A percentile compares a stretch with the other conserved stretches of the same genome.
Conservation (phyloP, 1,284 basidiomycete genomes). For the Marasmius tenuissimus region DNA sequence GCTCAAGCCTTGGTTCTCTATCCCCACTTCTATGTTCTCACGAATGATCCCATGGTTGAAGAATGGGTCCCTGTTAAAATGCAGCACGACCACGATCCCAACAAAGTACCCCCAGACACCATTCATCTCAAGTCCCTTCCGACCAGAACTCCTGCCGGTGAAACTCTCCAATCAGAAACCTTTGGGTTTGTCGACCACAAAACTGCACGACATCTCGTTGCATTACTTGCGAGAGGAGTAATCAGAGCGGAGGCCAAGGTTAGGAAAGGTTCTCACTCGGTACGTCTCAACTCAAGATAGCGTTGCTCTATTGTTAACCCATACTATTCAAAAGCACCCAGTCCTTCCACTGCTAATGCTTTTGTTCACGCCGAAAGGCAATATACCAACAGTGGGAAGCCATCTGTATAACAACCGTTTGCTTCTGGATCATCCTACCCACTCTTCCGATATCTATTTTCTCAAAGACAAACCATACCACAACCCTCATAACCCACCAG, state of each 20-base stretch:
- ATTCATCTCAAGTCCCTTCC: slow-evolving; percentile 80
- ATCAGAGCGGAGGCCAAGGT: slow-evolving; percentile 84
- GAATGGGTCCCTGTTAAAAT: slow-evolving; percentile 82
- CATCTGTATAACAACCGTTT: slow-evolving; percentile 70
- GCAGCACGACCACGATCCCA: slow-evolving; percentile 64
- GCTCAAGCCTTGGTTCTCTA: slow-evolving; percentile 86
- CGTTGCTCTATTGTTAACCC: slow-evolving; percentile 9
- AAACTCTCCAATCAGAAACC: slow-evolving; percentile 54
- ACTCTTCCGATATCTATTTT: slow-evolving; percentile 52
- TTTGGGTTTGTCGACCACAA: slow-evolving; percentile 89
- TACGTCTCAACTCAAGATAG: slow-evolving; percentile 36
- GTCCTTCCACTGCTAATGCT: slow-evolving; percentile 84
- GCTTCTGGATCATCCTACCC: slow-evolving; percentile 80
- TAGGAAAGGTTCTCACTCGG: slow-evolving; percentile 58
- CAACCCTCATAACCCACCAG: slow-evolving; percentile 87
- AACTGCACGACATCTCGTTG: slow-evolving; percentile 74
- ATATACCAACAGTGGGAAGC: slow-evolving; percentile 79
- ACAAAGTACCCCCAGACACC: slow-evolving; percentile 64
- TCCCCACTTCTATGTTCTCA: slow-evolving; percentile 71
- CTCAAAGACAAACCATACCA: slow-evolving; percentile 72
- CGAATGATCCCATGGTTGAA: slow-evolving; percentile 39
- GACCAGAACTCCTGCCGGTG: slow-evolving; percentile 46
- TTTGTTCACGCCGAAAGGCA: slow-evolving; percentile 90
- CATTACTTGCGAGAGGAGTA: slow-evolving; percentile 80
- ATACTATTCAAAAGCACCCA: slow-evolving; percentile 52